These are phyloP conservation scores for Colletotrichum tropicale DNA, from an alignment of 2,329 filamentous ascomycete species.

Conservation along the genomic window DNA sequence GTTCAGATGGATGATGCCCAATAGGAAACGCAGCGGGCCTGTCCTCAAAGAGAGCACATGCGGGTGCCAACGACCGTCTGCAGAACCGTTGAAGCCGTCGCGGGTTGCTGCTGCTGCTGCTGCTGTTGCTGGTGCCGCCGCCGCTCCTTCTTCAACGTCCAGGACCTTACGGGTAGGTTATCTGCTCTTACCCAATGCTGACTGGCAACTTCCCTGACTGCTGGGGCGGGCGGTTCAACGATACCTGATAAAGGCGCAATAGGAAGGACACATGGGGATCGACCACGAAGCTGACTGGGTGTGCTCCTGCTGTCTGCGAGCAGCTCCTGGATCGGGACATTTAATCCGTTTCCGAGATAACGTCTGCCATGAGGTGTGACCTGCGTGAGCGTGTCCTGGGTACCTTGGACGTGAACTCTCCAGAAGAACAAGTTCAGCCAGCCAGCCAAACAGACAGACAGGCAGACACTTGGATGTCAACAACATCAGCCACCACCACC, in stretches of 20 bases:
- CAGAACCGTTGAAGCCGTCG: neutral
- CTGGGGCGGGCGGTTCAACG: neutral
- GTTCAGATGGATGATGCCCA: neutral
- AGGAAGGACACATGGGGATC: slow-evolving; percentile 11
- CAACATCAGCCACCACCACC: neutral
- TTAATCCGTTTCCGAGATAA: slow-evolving; percentile 3
- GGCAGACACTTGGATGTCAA: neutral
- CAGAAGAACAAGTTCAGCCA: neutral
- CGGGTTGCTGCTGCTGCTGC: neutral
- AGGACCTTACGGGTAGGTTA: neutral
- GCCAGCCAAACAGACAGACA: neutral
- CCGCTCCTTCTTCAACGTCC: neutral
- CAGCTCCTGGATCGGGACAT: slow-evolving; percentile 6
- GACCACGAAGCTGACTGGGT: neutral
- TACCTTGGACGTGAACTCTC: neutral
- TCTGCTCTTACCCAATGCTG: neutral
- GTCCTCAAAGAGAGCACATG: neutral
- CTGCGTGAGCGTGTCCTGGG: neutral
- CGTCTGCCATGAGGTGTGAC: neutral
- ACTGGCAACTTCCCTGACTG: neutral
- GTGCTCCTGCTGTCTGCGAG: neutral
- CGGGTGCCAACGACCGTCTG: neutral
- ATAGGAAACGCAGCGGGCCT: neutral
- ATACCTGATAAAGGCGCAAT: neutral
- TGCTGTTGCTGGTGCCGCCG: neutral